A percentile compares a stretch with the other conserved stretches of the same genome.
Evolutionary conservation across 2,329 filamentous ascomycete species (phyloP).

Genomic region (Tolypocladium guangdongense): DNA sequence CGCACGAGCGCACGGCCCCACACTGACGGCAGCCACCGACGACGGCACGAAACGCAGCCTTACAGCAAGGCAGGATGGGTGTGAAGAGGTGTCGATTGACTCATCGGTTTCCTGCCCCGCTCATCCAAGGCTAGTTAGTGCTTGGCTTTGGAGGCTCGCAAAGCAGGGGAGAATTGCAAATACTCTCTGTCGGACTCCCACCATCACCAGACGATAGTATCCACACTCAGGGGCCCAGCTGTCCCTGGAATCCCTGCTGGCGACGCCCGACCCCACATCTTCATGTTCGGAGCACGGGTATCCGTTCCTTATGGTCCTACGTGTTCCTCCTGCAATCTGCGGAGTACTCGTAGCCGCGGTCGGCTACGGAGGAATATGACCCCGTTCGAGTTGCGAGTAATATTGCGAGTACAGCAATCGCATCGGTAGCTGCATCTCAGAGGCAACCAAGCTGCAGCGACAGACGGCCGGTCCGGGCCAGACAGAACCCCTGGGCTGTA

Average conservation of each 20-base stretch:
- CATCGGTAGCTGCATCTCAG: background rate
- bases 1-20: too few relatives aligned
- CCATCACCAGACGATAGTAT: background rate
- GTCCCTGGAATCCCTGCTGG: background rate
- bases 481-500: background rate
- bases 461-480: background rate
- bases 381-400: too few relatives aligned
- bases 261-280: background rate
- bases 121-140: background rate
- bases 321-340: background rate
- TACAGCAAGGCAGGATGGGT: background rate
- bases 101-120: background rate
- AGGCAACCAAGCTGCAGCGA: background rate
- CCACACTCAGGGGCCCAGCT: too few relatives aligned
- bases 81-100: background rate
- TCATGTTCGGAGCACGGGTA: background rate
- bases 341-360: too few relatives aligned
- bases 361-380: too few relatives aligned
- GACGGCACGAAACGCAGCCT: background rate
- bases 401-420: background rate
- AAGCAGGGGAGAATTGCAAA: background rate
- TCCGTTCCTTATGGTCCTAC: background rate
- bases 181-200: background rate
- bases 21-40: too few relatives aligned
- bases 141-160: background rate